phyloP scores from a whole-genome alignment of 2,329 filamentous ascomycete species.

The Neocucurbitaria cava region DNA sequence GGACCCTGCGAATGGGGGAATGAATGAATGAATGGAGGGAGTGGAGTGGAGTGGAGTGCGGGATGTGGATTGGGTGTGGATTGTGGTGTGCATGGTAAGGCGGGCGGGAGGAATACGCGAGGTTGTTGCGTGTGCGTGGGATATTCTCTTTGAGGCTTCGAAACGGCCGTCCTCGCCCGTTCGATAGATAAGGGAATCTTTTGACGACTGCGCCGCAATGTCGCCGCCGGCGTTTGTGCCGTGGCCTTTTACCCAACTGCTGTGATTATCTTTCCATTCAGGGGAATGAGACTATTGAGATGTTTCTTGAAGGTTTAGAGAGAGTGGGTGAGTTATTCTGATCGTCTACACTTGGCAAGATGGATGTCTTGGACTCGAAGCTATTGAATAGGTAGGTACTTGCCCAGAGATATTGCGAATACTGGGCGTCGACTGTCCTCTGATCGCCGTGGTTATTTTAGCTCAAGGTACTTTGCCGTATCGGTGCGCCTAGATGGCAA shows the following conservation, averaged over 20 bases:
- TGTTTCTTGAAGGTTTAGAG: not conserved
- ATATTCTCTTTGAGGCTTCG: not conserved
- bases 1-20: not conserved
- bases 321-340: not conserved
- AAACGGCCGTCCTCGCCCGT: not conserved
- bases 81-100: not conserved
- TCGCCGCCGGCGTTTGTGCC: not conserved
- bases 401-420: not conserved
- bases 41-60: too few relatives aligned
- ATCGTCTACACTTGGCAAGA: not conserved
- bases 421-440: not conserved
- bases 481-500: constrained; percentile 1
- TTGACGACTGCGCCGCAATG: not conserved
- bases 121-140: not conserved
- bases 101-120: not conserved
- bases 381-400: not conserved
- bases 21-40: too few relatives aligned
- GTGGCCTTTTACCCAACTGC: not conserved
- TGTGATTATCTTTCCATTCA: too few relatives aligned
- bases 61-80: too few relatives aligned
- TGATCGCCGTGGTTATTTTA: constrained; percentile 1
- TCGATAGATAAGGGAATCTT: not conserved
- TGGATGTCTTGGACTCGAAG: not conserved
- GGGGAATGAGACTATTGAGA: too few relatives aligned
- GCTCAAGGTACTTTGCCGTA: constrained; percentile 4